Evolutionary conservation across 768 basidiomycete species (phyloP), one percentile per base, ranked within the genome.

Genomic region (Rhodosporidiobolus odoratus): DNA sequence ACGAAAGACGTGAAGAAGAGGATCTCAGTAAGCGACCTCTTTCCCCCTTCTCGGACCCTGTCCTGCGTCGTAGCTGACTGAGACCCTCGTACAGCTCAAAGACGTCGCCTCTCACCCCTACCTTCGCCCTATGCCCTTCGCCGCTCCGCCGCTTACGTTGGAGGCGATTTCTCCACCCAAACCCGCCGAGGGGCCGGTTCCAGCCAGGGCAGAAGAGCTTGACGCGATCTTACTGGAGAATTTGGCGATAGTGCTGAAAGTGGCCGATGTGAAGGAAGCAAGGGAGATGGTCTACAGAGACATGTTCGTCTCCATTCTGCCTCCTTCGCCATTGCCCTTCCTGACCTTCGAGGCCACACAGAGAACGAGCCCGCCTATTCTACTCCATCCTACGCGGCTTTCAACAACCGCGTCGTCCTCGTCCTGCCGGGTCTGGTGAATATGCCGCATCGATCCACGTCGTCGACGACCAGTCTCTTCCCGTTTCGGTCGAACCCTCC

Each of bases 91-190:
- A 4, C 68, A 81, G 68, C 90, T 95, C 83, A 79, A 85, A 3
- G 87, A 90, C 59, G 90, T 96, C 76, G 80, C 90, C 75, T 77
- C 76, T 17, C 93, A 96, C 76, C 89, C 90, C 0, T 95, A 94
- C 83, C 81, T 80, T 88, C 85, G 9, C 27, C 19, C 52, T 1
- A 16, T 38, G 7, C 64, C 64, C 2, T 48, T 13, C 45, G 21
- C 27, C 2, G 15, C 45, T 21, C 7, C 25, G 15, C 40, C 52
- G 8, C 62, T 53, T 23, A 15, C 52, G 5, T 13, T 16, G 19
- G 38, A 27, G 13, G 52, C 57, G 8, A 41, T 43, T 10, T 30
- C 38, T 27, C 52, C 62, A 38, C 47, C 40, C 0, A n/a, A 38
- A 30, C n/a, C 48, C 1, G 32, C 12, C 10, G 32, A n/a, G 15